Conservation (phyloP, 352 stramenopile genomes). For the Globisporangium rhizosaccharum region DNA sequence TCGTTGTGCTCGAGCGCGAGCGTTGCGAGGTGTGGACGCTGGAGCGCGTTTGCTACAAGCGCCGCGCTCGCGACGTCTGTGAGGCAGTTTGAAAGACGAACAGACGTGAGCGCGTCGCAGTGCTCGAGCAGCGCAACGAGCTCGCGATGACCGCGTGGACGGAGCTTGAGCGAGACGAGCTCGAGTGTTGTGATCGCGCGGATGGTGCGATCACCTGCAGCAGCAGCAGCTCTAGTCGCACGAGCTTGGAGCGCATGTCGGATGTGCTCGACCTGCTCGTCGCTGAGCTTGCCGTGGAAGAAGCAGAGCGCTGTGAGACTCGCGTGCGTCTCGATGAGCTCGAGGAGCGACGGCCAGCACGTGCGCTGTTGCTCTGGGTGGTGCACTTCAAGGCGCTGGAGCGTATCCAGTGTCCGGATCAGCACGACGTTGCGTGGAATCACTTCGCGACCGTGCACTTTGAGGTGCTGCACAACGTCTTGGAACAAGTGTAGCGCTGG, state of each 20-base stretch:
- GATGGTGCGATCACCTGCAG: background rate
- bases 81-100: slow-evolving; percentile 60
- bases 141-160: slow-evolving; percentile 30
- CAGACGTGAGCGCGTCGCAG: slow-evolving; percentile 22
- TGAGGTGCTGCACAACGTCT: slow-evolving; percentile 50
- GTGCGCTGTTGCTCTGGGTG: slow-evolving; percentile 66
- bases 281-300: slow-evolving; percentile 64
- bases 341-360: slow-evolving; percentile 30
- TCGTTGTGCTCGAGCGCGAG: slow-evolving; percentile 79
- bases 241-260: slow-evolving; percentile 19
- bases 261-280: slow-evolving; percentile 38
- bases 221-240: background rate
- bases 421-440: slow-evolving; percentile 35
- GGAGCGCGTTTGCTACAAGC: slow-evolving; percentile 38
- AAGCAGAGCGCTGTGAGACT: slow-evolving; percentile 49
- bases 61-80: slow-evolving; percentile 49
- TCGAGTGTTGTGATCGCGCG: slow-evolving; percentile 36
- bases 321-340: slow-evolving; percentile 25
- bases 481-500: slow-evolving; percentile 32
- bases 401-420: slow-evolving; percentile 30
- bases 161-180: slow-evolving; percentile 68
- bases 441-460: slow-evolving; percentile 64
- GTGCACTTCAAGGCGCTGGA: slow-evolving; percentile 64
- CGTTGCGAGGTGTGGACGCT: slow-evolving; percentile 23
- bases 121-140: slow-evolving; percentile 38